phyloP scores from a whole-genome alignment of 805 yeast genomes.

The Barnettozyma vustinii region DNA sequence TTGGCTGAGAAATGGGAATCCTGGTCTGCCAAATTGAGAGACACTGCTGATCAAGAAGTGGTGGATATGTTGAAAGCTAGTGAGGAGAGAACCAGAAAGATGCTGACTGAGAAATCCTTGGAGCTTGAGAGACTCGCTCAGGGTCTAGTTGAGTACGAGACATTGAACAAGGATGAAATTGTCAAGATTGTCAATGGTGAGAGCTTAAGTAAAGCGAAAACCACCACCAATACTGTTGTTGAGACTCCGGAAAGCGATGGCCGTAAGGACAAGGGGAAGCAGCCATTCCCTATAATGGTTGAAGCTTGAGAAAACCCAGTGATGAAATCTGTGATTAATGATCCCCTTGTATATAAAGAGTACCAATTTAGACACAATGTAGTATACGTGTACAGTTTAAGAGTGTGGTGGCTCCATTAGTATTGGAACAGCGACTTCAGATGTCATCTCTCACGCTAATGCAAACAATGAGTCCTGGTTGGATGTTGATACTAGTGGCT shows the following conservation, averaged over 20 bases:
- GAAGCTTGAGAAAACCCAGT: slow-evolving; percentile 15
- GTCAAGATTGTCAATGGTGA: slow-evolving; percentile 82
- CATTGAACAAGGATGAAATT: slow-evolving; percentile 87
- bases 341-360: background rate
- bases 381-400: too few species aligned
- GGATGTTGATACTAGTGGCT: too few species aligned
- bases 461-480: too few species aligned
- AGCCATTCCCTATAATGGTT: slow-evolving; percentile 26
- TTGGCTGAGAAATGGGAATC: slow-evolving; percentile 88
- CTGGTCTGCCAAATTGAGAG: slow-evolving; percentile 88
- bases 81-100: slow-evolving; percentile 70
- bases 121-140: slow-evolving; percentile 88
- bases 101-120: slow-evolving; percentile 53
- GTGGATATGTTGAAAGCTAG: slow-evolving; percentile 66
- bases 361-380: background rate
- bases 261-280: slow-evolving; percentile 33
- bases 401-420: too few species aligned
- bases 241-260: slow-evolving; percentile 46
- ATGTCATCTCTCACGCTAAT: too few species aligned
- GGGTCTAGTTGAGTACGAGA: slow-evolving; percentile 92
- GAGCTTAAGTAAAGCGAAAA: slow-evolving; percentile 59
- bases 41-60: slow-evolving; percentile 90
- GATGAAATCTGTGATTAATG: slow-evolving; percentile 1
- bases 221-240: slow-evolving; percentile 69
- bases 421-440: too few species aligned